Percentiles rank a stretch among this genome's conserved stretches.
These are phyloP conservation scores for Pseudogymnoascus sp. DNA, from an alignment of 2,329 filamentous ascomycete species.

Conservation along the genomic window DNA sequence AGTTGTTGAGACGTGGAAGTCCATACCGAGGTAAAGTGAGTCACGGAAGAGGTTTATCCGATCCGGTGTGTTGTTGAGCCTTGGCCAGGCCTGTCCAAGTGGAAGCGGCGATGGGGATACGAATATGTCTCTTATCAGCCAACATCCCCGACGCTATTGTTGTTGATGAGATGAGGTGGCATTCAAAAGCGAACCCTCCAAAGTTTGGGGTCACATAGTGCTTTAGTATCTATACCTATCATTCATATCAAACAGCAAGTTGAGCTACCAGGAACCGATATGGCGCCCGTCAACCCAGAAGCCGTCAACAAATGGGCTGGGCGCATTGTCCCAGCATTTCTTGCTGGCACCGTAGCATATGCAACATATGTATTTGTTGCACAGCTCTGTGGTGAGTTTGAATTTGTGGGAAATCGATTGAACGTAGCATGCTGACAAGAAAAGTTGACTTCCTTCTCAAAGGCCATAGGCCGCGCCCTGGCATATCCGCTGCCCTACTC, in stretches of 20 bases:
- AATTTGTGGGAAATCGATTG: not conserved
- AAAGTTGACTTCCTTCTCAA: slow-evolving; percentile 64
- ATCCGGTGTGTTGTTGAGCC: not conserved
- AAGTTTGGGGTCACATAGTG: slow-evolving; percentile 4
- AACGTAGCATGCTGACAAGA: slow-evolving; percentile 14
- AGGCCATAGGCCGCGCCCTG: slow-evolving; percentile 34
- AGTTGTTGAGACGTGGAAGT: not conserved
- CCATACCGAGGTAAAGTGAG: not conserved
- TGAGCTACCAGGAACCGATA: not conserved
- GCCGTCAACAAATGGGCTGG: slow-evolving; percentile 25
- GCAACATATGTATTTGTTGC: slow-evolving; percentile 63
- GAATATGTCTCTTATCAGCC: not conserved
- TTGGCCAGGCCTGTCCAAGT: not conserved
- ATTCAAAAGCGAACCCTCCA: slow-evolving; percentile 1
- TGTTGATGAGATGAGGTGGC: slow-evolving; percentile 8
- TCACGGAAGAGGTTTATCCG: not conserved
- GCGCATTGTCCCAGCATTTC: slow-evolving; percentile 56
- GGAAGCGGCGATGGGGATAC: not conserved
- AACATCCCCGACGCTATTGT: not conserved
- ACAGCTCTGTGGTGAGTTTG: slow-evolving; percentile 54
- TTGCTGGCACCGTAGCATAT: slow-evolving; percentile 58
- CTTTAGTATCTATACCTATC: slow-evolving; percentile 5
- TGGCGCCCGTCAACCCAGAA: not conserved
- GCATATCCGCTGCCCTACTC: slow-evolving; percentile 59
- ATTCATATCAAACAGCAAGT: slow-evolving; percentile 6